These are phyloP conservation scores for Capsicum rhomboideum DNA, from an alignment of 257 asterid genomes.

Conservation along the genomic window DNA sequence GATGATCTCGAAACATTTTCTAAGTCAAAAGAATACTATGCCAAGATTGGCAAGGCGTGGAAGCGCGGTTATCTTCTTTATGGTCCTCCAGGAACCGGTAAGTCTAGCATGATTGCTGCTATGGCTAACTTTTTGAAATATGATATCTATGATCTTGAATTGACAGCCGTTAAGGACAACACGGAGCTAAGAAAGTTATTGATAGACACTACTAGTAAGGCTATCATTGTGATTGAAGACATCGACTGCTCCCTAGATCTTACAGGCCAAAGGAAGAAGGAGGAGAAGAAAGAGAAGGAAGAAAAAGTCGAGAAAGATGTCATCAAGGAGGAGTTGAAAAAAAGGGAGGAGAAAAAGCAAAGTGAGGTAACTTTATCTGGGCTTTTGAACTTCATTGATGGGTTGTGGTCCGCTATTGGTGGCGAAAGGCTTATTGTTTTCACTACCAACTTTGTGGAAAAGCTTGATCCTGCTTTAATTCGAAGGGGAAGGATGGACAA, in stretches of 20 bases:
- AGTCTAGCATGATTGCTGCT: neutral
- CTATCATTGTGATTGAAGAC: neutral
- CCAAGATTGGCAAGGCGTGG: neutral
- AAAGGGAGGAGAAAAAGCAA: neutral
- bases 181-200: neutral
- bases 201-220: neutral
- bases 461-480: neutral
- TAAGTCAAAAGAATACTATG: neutral
- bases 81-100: neutral
- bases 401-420: neutral
- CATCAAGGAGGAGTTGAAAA: neutral
- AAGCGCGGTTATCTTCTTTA: neutral
- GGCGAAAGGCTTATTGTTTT: neutral
- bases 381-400: neutral
- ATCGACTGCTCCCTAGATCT: neutral
- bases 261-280: neutral
- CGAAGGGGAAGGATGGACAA: neutral
- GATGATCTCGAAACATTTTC: neutral
- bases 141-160: neutral
- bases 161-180: neutral
- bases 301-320: neutral
- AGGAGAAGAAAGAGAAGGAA: neutral
- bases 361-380: neutral
- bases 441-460: neutral
- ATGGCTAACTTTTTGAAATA: neutral